These are phyloP conservation scores for Phlebiopsis flavidoalba DNA, from an alignment of 768 basidiomycete genomes.

Conservation along the genomic window DNA sequence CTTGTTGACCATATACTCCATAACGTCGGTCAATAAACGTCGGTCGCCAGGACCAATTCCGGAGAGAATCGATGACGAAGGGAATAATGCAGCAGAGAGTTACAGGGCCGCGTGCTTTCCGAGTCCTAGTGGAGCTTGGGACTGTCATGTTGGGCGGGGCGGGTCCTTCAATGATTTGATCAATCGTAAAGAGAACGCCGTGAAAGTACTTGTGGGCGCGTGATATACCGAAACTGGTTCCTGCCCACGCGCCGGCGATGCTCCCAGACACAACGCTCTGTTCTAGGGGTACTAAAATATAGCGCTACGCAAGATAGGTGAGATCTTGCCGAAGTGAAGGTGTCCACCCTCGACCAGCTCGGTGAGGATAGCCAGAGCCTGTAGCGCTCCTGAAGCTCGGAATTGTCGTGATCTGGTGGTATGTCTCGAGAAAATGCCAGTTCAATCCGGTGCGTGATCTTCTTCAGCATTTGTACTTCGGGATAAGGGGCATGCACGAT, in stretches of 20 bases:
- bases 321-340: conserved; percentile 40
- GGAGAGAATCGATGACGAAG: conserved; percentile 55
- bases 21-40: conserved; percentile 38
- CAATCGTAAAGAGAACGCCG: conserved; percentile 22
- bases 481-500: conserved; percentile 4
- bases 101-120: conserved; percentile 45
- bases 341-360: conserved; percentile 44
- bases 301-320: conserved; percentile 42
- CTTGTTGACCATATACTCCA: conserved; percentile 48
- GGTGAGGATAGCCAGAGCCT: conserved; percentile 59
- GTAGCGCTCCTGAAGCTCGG: conserved; percentile 35
- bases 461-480: conserved; percentile 2
- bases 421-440: conserved; percentile 26
- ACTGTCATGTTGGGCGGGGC: conserved; percentile 9
- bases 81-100: conserved; percentile 61
- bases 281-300: conserved; percentile 34
- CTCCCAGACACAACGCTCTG: conserved; percentile 20
- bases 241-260: conserved; percentile 9
- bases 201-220: conserved; percentile 29
- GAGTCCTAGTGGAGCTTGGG: conserved; percentile 34
- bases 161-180: conserved; percentile 14
- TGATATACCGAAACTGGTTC: conserved; percentile 9
- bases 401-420: conserved; percentile 6
- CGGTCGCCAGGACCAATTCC: no score
- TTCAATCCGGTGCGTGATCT: conserved; percentile 30